Evolutionary conservation across 352 stramenopile species (phyloP).

Genomic region (Globisporangium perplexum): DNA sequence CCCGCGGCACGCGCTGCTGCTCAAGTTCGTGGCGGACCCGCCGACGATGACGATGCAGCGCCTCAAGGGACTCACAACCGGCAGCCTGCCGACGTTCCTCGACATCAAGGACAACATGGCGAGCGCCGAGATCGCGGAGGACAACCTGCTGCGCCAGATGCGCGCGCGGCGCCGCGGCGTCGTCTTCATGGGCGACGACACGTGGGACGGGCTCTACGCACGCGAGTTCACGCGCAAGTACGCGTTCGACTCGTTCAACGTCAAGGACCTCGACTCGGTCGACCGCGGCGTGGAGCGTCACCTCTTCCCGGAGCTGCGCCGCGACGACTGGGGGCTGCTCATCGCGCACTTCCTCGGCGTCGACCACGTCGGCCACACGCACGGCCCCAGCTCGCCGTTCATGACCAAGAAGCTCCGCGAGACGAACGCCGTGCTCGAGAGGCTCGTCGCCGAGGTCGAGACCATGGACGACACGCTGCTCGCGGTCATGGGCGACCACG

Average conservation of each 20-base stretch:
- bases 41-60: constrained; percentile 99
- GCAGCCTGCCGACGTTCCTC: constrained; percentile 96
- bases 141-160: constrained; percentile 94
- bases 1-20: constrained; percentile 67
- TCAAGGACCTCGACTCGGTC: constrained; percentile 97
- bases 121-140: constrained; percentile 90
- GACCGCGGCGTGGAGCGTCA: constrained; percentile 89
- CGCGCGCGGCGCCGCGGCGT: constrained; percentile 49
- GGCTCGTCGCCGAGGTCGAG: constrained; percentile 60
- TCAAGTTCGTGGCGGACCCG: constrained; percentile 95
- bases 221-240: constrained; percentile 89
- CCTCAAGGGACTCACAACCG: constrained; percentile 96
- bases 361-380: constrained; percentile 98
- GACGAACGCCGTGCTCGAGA: constrained; percentile 91
- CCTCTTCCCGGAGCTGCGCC: constrained; percentile 68
- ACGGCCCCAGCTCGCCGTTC: constrained; percentile 90
- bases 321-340: constrained; percentile 67
- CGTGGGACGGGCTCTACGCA: constrained; percentile 94
- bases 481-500: constrained; percentile 96
- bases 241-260: constrained; percentile 97
- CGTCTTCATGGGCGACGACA: constrained; percentile 99
- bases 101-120: constrained; percentile 95
- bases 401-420: constrained; percentile 95
- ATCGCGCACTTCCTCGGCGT: constrained; percentile 91
- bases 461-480: constrained; percentile 71